These are phyloP conservation scores for Pyricularia pennisetigena DNA, from an alignment of 2,329 filamentous ascomycete species.

Conservation along the genomic window DNA sequence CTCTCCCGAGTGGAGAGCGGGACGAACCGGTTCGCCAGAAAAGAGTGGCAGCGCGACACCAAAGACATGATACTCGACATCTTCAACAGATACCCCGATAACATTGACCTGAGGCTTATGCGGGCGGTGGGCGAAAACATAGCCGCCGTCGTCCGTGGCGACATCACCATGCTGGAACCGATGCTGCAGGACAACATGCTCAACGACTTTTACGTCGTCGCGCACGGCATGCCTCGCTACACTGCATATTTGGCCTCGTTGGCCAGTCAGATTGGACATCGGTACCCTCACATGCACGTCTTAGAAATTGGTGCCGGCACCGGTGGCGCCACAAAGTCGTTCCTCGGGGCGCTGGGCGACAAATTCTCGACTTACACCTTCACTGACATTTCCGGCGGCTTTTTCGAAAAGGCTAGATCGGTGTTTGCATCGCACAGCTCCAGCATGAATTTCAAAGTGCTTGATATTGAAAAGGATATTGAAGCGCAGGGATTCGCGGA, in stretches of 20 bases:
- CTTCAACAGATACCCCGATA: constrained; percentile 12
- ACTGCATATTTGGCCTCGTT: neutral
- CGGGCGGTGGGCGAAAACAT: constrained; percentile 7
- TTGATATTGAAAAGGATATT: constrained; percentile 19
- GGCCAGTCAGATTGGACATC: constrained; percentile 22
- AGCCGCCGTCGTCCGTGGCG: constrained; percentile 7
- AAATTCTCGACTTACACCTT: constrained; percentile 12
- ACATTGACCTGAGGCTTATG: constrained; percentile 9
- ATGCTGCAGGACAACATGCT: constrained; percentile 23
- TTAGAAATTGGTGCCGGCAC: constrained; percentile 27
- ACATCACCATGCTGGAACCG: constrained; percentile 17
- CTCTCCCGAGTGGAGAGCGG: neutral
- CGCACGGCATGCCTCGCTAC: constrained; percentile 8
- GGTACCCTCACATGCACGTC: constrained; percentile 25
- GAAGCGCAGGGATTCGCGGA: constrained; percentile 20
- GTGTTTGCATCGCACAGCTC: constrained; percentile 16
- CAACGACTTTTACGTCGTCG: constrained; percentile 16
- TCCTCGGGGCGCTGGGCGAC: constrained; percentile 18
- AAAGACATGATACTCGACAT: constrained; percentile 14
- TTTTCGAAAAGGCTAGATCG: constrained; percentile 24
- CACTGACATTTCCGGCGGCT: constrained; percentile 28
- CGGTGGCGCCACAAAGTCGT: constrained; percentile 21
- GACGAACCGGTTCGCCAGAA: neutral
- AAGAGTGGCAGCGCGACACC: neutral
- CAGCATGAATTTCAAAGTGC: constrained; percentile 17